Conservation (phyloP, 345 rosid genomes). For the Murraya koenigii region DNA sequence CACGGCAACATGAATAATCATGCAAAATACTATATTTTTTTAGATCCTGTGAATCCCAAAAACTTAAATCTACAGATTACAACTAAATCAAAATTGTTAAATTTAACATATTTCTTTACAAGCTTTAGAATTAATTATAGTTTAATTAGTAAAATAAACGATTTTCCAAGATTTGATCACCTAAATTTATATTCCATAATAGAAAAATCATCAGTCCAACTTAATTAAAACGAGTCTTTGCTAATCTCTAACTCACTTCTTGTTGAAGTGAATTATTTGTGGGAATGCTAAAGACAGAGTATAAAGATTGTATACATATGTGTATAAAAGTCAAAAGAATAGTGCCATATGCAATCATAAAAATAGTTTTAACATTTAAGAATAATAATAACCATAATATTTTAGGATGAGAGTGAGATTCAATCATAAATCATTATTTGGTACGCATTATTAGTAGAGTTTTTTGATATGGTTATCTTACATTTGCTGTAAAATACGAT, state of each 20-base stretch:
- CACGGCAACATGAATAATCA: background rate
- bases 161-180: background rate
- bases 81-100: background rate
- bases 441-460: too few species aligned
- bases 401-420: too few species aligned
- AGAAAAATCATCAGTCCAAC: background rate
- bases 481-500: too few species aligned
- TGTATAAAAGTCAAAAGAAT: background rate
- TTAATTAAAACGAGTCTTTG: background rate
- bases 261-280: background rate
- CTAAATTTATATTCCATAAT: background rate
- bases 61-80: background rate
- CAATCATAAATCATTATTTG: too few species aligned
- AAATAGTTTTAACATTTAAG: too few species aligned
- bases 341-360: too few species aligned
- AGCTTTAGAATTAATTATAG: background rate
- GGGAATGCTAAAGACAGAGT: background rate
- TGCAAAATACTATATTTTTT: background rate
- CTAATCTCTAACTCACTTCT: background rate
- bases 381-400: too few species aligned
- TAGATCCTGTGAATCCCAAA: background rate
- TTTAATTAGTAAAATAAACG: background rate
- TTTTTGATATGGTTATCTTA: too few species aligned
- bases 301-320: background rate
- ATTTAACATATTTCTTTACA: background rate